A percentile compares a stretch with the other conserved stretches of the same genome.
These are phyloP conservation scores for Globisporangium iwayamae DNA, from an alignment of 352 stramenopile genomes.

Conservation along the genomic window DNA sequence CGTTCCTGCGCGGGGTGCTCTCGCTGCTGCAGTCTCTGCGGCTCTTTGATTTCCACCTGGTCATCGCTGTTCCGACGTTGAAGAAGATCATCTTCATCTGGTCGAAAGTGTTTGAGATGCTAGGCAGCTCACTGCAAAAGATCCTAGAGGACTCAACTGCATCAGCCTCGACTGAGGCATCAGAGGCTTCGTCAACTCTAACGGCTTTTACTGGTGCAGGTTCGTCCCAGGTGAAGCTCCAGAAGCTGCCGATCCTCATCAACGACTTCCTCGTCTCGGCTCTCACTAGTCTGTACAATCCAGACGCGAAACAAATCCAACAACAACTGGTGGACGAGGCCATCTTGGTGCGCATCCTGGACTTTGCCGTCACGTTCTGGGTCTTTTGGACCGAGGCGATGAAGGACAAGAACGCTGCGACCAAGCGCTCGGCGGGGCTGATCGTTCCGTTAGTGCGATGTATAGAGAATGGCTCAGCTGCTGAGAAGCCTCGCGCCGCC, in stretches of 20 bases:
- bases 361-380: slow-evolving; percentile 75
- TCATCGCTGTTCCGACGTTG: slow-evolving; percentile 51
- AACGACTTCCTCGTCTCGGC: slow-evolving; percentile 68
- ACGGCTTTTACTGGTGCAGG: slow-evolving; percentile 10
- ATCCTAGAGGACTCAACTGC: slow-evolving; percentile 12
- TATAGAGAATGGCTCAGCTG: slow-evolving; percentile 36
- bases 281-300: slow-evolving; percentile 45
- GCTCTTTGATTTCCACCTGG: slow-evolving; percentile 53
- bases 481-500: slow-evolving; percentile 60
- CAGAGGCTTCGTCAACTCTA: slow-evolving; percentile 20
- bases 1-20: slow-evolving; percentile 66
- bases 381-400: slow-evolving; percentile 59
- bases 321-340: slow-evolving; percentile 34
- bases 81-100: slow-evolving; percentile 78
- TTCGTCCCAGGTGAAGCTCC: slow-evolving; percentile 32
- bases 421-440: slow-evolving; percentile 50
- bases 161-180: neutral
- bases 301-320: slow-evolving; percentile 9
- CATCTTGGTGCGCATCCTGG: slow-evolving; percentile 58
- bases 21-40: slow-evolving; percentile 66
- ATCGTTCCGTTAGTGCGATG: slow-evolving; percentile 54
- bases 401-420: slow-evolving; percentile 42
- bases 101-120: slow-evolving; percentile 67
- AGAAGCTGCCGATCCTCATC: slow-evolving; percentile 67
- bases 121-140: slow-evolving; percentile 32